A percentile compares a stretch with the other conserved stretches of the same genome.
These are phyloP conservation scores for Tuber calosporum DNA, from an alignment of 495 filamentous ascomycete genomes.

Conservation along the genomic window DNA sequence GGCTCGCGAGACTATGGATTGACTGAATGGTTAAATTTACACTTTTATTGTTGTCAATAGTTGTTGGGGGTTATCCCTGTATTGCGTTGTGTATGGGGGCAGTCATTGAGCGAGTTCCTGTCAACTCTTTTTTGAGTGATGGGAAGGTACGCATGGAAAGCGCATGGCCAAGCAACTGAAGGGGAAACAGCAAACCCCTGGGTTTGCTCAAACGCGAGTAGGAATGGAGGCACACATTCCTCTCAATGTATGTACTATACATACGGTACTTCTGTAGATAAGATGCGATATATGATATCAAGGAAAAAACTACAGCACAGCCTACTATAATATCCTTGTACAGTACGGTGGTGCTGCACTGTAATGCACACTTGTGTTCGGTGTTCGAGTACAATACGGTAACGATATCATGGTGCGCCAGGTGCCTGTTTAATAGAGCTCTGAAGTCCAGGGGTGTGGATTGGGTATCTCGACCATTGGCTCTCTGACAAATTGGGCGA, in stretches of 20 bases:
- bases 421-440: not conserved
- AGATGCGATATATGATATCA: not conserved
- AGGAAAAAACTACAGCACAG: not conserved
- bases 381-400: not conserved
- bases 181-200: not conserved
- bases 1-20: not conserved
- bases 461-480: not conserved
- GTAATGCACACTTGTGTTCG: not conserved
- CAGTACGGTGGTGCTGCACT: not conserved
- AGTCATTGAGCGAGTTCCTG: not conserved
- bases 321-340: not conserved
- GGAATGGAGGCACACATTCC: not conserved
- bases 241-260: not conserved
- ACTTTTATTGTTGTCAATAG: not conserved
- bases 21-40: not conserved
- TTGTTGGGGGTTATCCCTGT: not conserved
- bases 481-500: not conserved
- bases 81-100: not conserved
- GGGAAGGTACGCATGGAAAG: not conserved
- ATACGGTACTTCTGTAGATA: not conserved
- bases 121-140: not conserved
- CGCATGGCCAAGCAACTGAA: not conserved
- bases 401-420: not conserved
- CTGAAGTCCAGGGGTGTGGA: not conserved
- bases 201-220: not conserved